Base-by-base conservation (phyloP, 2,329 filamentous ascomycete species). In the Aspergillus intermedius region DNA sequence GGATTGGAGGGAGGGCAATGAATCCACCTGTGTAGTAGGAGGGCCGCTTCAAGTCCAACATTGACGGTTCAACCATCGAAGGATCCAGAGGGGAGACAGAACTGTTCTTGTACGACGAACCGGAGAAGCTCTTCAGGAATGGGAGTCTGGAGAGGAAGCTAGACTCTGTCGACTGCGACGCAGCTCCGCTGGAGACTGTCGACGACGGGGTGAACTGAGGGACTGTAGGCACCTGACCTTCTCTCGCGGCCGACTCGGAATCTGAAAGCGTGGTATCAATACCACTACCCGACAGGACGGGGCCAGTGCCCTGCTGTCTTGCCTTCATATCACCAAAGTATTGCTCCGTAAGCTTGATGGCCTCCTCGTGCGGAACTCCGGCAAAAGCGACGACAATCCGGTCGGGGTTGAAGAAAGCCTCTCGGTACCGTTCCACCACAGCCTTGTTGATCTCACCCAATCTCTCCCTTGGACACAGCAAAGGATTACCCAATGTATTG, bases 381-480 rank as follows among this genome's bases (percentile, higher is more conserved):
- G 91, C 93, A 74, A 96, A 97, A 0, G 93, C 93, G 43, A 98
- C 83, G 0, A 98, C 93, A 63, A 95, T 94, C 51, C 89, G 77
- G 65, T 97, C 91, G 0, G 93, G 93, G 45, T 81, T 81, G 74
- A 90, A 97, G 63, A 97, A 96, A 1, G 84, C 74, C 46, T 86
- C 80, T 35, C 91, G 76, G 66, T 98, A 98, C 51, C 83, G 80
- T 60, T 86, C 75, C 46, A 97, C 83, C 6, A 87, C 84, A 23
- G 77, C 72, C 57, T 80, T 81, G 64, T 90, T 78, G 61, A 98
- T 98, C 57, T 80, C 74, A 0, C 73, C 75, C 49, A 98, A 73
- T 45, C 91, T 78, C 60, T 97, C 91, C 63, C 86, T 82, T 0
- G 93, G 93, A 66, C 93, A 98, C 45, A 98, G 73, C 56, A 98